Conservation (phyloP, 1,284 basidiomycete genomes). For the Pascua sp. region DNA sequence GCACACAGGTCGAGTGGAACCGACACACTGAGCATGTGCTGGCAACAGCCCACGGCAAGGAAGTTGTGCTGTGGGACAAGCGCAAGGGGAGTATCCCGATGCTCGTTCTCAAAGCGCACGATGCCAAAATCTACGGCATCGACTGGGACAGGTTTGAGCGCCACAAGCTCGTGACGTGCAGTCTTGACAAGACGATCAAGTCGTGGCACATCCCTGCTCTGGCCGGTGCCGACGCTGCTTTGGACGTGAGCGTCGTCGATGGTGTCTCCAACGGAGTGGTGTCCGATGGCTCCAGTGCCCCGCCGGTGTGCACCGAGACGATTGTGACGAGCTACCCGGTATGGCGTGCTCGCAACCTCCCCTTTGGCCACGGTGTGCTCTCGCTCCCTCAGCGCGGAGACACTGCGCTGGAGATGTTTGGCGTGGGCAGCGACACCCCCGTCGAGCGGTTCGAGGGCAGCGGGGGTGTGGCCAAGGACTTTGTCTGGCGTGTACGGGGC, state of each 20-base stretch:
- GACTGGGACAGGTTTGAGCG: slow-evolving; percentile 77
- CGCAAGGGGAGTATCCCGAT: slow-evolving; percentile 83
- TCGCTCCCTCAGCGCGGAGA: slow-evolving; percentile 87
- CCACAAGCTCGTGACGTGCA: slow-evolving; percentile 84
- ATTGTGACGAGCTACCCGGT: slow-evolving; percentile 83
- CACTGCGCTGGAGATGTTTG: slow-evolving; percentile 80
- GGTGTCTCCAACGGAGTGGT: slow-evolving; percentile 17
- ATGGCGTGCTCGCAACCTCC: slow-evolving; percentile 87
- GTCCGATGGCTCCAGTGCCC: slow-evolving; percentile 40
- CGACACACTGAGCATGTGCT: slow-evolving; percentile 75
- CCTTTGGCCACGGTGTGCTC: slow-evolving; percentile 86
- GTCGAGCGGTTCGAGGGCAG: slow-evolving; percentile 83
- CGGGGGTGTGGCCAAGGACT: slow-evolving; percentile 92
- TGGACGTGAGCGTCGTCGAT: slow-evolving; percentile 7
- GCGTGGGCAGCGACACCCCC: slow-evolving; percentile 25
- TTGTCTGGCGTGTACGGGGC: slow-evolving; percentile 80
- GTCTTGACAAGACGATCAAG: slow-evolving; percentile 88
- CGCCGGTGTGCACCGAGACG: slow-evolving; percentile 51
- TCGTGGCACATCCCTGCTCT: slow-evolving; percentile 61
- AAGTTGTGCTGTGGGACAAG: slow-evolving; percentile 49
- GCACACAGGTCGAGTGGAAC: slow-evolving; percentile 94
- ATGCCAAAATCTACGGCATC: slow-evolving; percentile 87
- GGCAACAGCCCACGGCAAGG: slow-evolving; percentile 78
- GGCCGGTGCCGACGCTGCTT: slow-evolving; percentile 8
- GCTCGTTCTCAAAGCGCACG: slow-evolving; percentile 70